These are phyloP conservation scores for Viola pubescens DNA, from an alignment of 441 rosid genomes.

Conservation along the genomic window DNA sequence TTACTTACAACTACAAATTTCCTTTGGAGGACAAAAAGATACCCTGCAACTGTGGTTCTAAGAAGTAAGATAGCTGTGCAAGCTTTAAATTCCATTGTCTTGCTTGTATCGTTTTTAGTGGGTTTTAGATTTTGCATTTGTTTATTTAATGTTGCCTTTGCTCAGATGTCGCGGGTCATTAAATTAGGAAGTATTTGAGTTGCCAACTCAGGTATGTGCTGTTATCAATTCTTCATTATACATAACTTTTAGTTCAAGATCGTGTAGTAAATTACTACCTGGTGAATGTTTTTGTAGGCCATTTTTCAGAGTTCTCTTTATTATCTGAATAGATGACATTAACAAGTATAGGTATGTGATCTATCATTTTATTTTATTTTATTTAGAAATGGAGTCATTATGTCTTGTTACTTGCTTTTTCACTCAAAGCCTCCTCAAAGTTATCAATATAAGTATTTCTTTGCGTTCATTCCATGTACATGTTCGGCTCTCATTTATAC, in stretches of 20 bases:
- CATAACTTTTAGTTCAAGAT: conserved; percentile 4
- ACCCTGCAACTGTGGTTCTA: conserved; percentile 95
- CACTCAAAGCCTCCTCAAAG: not conserved
- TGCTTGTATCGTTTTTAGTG: conserved; percentile 1
- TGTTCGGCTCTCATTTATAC: not conserved
- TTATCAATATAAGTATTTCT: too few species aligned
- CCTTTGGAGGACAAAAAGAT: conserved; percentile 95
- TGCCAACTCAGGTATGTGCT: conserved; percentile 24
- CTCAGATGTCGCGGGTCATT: conserved; percentile 93
- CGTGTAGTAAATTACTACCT: not conserved
- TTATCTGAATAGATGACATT: not conserved
- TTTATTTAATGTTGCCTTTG: conserved; percentile 13
- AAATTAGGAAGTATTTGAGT: conserved; percentile 42
- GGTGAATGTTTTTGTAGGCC: conserved; percentile 17
- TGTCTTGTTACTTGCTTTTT: not conserved
- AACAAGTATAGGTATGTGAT: conserved; percentile 1
- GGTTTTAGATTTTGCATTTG: conserved; percentile 1
- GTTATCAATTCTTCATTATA: conserved; percentile 14
- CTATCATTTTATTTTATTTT: not conserved
- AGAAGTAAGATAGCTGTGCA: conserved; percentile 50
- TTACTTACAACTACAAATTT: conserved; percentile 93
- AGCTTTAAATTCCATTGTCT: conserved; percentile 10
- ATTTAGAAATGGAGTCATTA: not conserved
- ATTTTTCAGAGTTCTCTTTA: conserved; percentile 1
- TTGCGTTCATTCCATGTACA: not conserved